phyloP scores from a whole-genome alignment of 345 rosid genomes.

The Rhodamnia argentea region DNA sequence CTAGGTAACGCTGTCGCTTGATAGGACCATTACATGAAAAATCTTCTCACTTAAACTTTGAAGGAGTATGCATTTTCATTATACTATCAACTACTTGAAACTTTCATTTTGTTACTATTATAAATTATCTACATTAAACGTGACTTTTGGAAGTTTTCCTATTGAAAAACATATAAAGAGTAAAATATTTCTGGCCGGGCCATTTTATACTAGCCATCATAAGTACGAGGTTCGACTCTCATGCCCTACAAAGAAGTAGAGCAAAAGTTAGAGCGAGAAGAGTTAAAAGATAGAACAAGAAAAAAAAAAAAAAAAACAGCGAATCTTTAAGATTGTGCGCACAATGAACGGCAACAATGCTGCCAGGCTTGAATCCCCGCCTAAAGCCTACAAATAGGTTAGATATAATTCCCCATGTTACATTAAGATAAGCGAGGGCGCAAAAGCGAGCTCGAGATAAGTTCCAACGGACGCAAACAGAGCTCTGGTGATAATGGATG shows the following conservation, averaged over 20 bases:
- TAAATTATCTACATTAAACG: background rate
- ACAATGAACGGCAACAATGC: too few relatives aligned
- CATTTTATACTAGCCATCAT: background rate
- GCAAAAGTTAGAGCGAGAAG: too few relatives aligned
- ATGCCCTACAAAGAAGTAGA: too few relatives aligned
- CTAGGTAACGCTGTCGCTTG: fast-evolving
- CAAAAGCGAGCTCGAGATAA: background rate
- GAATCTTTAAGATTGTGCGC: too few relatives aligned
- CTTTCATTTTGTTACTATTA: fast-evolving
- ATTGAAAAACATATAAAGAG: background rate
- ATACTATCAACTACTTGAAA: background rate
- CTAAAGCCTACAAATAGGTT: background rate
- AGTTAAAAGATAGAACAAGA: too few relatives aligned
- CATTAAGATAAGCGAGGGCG: background rate
- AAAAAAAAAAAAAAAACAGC: too few relatives aligned
- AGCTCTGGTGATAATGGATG: background rate
- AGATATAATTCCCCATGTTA: background rate
- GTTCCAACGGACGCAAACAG: background rate
- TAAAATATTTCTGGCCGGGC: background rate
- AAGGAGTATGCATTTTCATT: background rate
- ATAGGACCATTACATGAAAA: background rate
- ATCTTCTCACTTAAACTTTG: background rate
- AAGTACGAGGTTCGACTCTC: too few relatives aligned
- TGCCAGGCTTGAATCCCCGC: background rate
- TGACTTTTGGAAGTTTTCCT: background rate